phyloP scores from a whole-genome alignment of 192 early-diverging fungal genomes.

The Dimargaris xerosporica region DNA sequence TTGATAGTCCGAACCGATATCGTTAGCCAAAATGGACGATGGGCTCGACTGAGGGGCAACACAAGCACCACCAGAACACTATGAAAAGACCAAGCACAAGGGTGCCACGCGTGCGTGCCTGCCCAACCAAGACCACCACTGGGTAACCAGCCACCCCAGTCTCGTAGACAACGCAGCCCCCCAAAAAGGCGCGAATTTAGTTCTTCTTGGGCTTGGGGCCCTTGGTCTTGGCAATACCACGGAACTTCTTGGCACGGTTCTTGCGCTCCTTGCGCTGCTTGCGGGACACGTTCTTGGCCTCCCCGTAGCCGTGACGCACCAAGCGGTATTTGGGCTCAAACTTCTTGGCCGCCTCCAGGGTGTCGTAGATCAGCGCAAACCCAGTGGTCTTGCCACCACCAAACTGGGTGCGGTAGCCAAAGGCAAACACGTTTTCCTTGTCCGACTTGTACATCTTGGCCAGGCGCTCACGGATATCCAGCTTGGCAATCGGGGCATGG shows the following conservation, averaged over 20 bases:
- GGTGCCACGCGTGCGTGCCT: too few species aligned
- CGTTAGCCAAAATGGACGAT: too few species aligned
- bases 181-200: conserved; percentile 21
- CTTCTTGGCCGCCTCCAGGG: conserved; percentile 87
- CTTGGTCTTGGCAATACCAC: conserved; percentile 88
- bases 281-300: conserved; percentile 57
- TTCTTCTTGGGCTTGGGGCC: conserved; percentile 42
- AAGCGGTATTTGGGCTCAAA: conserved; percentile 98
- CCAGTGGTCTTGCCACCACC: conserved; percentile 94
- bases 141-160: too few species aligned
- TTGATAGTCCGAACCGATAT: too few species aligned
- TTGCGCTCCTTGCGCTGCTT: conserved; percentile 99
- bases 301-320: conserved; percentile 53
- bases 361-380: conserved; percentile 93
- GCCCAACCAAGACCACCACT: too few species aligned
- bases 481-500: conserved; percentile 82
- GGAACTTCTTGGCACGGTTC: conserved; percentile 98
- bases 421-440: conserved; percentile 74
- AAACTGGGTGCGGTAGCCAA: conserved; percentile 91
- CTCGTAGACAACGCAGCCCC: too few species aligned
- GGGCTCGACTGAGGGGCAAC: too few species aligned
- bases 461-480: conserved; percentile 84
- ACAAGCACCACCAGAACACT: too few species aligned
- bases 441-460: conserved; percentile 91
- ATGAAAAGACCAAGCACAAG: too few species aligned